Percentiles rank a stretch among this genome's conserved stretches.
Evolutionary conservation across 306 rosid species (phyloP).

Genomic region (Dalbergia cultrata): DNA sequence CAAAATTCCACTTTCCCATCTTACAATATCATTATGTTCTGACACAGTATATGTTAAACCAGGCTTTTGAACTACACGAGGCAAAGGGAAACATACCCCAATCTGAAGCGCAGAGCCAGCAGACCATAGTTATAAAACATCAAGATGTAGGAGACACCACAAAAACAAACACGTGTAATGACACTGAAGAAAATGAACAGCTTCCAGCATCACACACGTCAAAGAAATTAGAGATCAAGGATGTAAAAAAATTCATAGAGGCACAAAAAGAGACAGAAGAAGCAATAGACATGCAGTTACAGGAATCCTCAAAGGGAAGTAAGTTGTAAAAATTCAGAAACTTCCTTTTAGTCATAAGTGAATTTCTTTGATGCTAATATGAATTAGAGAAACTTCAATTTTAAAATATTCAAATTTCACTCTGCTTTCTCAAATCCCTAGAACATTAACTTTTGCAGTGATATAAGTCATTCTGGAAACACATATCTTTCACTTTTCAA

Average conservation of each 20-base stretch:
- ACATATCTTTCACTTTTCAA: too few species aligned
- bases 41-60: slow-evolving; percentile 20
- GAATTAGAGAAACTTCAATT: background rate
- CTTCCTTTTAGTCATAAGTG: background rate
- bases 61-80: slow-evolving; percentile 34
- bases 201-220: background rate
- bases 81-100: background rate
- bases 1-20: too few species aligned
- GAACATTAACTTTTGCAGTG: too few species aligned
- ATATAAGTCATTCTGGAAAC: background rate
- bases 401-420: background rate
- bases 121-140: slow-evolving; percentile 7
- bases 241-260: background rate
- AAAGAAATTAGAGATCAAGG: background rate
- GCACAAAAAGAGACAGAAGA: background rate
- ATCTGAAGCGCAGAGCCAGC: background rate
- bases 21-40: background rate
- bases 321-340: background rate
- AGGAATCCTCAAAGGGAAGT: background rate
- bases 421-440: background rate
- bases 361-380: background rate
- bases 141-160: background rate
- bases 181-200: background rate
- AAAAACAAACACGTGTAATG: background rate
- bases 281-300: background rate